Conservation (phyloP, 768 basidiomycete genomes). For the Auricularia sp. region DNA sequence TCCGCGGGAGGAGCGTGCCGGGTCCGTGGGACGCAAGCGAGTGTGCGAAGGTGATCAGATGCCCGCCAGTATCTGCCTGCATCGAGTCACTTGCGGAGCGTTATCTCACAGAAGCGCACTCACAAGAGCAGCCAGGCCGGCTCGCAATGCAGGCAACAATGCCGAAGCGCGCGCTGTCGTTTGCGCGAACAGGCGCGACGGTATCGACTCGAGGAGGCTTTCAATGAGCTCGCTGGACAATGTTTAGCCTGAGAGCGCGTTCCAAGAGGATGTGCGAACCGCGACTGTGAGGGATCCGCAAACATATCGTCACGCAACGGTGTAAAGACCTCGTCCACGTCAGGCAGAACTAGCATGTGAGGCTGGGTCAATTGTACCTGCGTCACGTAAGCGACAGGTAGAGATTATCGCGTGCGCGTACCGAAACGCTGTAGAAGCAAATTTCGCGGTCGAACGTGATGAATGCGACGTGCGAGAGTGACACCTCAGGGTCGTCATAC, state of each 20-base stretch:
- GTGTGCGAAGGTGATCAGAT: conserved; percentile 61
- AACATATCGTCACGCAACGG: conserved; percentile 67
- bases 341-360: conserved; percentile 71
- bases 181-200: conserved; percentile 42
- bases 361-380: conserved; percentile 33
- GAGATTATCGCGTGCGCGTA: conserved; percentile 31
- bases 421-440: conserved; percentile 85
- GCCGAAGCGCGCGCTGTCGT: conserved; percentile 33
- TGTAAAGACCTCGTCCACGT: conserved; percentile 86
- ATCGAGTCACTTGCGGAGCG: conserved; percentile 7
- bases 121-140: conserved; percentile 52
- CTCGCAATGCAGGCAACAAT: conserved; percentile 68
- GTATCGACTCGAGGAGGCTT: conserved; percentile 52
- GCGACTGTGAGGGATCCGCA: conserved; percentile 59
- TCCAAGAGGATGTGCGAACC: conserved; percentile 32
- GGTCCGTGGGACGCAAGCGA: conserved; percentile 60
- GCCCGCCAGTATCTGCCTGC: conserved; percentile 44
- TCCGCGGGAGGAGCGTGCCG: conserved; percentile 49
- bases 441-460: conserved; percentile 71
- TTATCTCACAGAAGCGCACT: conserved; percentile 30
- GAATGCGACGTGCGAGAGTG: conserved; percentile 50
- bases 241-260: conserved; percentile 8
- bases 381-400: conserved; percentile 13
- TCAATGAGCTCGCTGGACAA: conserved; percentile 36
- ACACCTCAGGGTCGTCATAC: conserved; percentile 37